Evolutionary conservation across 306 rosid species (phyloP), one percentile per base, ranked within the genome.

Genomic region (Castanea crenata): DNA sequence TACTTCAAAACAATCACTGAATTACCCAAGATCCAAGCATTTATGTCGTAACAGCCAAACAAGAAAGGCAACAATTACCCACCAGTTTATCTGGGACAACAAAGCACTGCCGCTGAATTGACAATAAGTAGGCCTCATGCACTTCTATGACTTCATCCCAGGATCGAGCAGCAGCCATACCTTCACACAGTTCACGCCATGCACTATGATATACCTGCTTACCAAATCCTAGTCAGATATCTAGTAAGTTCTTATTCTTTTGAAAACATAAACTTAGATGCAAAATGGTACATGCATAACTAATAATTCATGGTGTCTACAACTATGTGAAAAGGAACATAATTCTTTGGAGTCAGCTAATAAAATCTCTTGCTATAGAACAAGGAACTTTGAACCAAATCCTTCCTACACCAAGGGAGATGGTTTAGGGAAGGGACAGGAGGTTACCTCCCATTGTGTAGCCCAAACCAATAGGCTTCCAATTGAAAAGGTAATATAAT

Each of bases 81-180:
- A 91, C 99, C 94, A 95, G 95, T 87, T 95, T 95, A 89, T 95
- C 99, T 9, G 97, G 99, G 76, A 92, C 96, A 87, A 91, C 97
- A 85, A 95, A 95, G 74, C 99, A 95, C 83, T 95, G 99, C 74
- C 98, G 88, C 85, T 91, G 97, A 84, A 95, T 95, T 34, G 97
- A 89, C 82, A 91, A 86, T 68, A 95, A 81, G 89, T 95, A 95
- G 73, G 92, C 86, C 77, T 91, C 99, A 62, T 95, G 99, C 52
- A 87, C 98, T 85, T 95, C 97, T 72, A 95, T 91, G 80, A 95
- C 99, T 83, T 90, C 99, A 82, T 95, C 99, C 82, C 92, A 85
- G 74, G 99, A 91, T 85, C 87, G 84, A 55, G 99, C 97, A 1
- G 87, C 83, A 31, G 89, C 75, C 98, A 95, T 91, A 79, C 97